A percentile compares a stretch with the other conserved stretches of the same genome.
phyloP scores from a whole-genome alignment of 1,284 basidiomycete genomes.

The Xerocomus amazonicus region DNA sequence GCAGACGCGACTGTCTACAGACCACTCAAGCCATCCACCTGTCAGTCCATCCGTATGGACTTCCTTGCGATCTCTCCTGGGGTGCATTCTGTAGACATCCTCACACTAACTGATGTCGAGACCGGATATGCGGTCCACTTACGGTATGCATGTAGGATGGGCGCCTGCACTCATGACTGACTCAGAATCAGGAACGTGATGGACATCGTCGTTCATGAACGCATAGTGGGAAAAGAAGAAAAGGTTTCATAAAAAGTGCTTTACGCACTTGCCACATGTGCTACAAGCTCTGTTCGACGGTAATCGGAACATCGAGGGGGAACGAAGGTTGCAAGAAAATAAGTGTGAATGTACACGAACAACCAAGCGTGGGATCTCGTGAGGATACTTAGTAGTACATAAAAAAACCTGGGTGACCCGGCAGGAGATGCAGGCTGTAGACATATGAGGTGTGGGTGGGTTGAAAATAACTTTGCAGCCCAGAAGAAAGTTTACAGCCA shows the following conservation, averaged over 20 bases:
- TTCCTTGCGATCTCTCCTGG: constrained; percentile 81
- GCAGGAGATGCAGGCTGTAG: background rate
- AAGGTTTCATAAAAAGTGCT: constrained; percentile 13
- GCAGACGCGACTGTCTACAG: constrained; percentile 37
- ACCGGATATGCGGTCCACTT: constrained; percentile 71
- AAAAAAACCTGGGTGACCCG: constrained; percentile 12
- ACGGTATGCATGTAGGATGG: constrained; percentile 41
- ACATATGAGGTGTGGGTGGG: background rate
- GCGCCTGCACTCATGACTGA: constrained; percentile 5
- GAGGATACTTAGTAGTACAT: constrained; percentile 25
- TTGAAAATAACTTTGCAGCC: background rate
- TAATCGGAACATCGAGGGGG: constrained; percentile 1
- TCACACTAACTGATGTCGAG: constrained; percentile 74
- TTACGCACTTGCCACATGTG: constrained; percentile 12
- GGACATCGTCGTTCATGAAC: constrained; percentile 65
- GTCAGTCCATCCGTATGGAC: constrained; percentile 83
- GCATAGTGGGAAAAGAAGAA: constrained; percentile 3
- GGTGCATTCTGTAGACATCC: constrained; percentile 70
- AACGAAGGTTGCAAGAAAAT: constrained; percentile 11
- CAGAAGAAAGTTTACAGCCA: constrained; percentile 54
- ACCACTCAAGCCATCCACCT: constrained; percentile 74
- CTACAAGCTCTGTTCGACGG: constrained; percentile 4
- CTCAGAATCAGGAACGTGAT: constrained; percentile 50
- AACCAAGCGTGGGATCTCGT: constrained; percentile 7
- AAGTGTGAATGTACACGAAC: constrained; percentile 30